Conservation (phyloP, 306 rosid species). For the Cicer pinnatifidum region DNA sequence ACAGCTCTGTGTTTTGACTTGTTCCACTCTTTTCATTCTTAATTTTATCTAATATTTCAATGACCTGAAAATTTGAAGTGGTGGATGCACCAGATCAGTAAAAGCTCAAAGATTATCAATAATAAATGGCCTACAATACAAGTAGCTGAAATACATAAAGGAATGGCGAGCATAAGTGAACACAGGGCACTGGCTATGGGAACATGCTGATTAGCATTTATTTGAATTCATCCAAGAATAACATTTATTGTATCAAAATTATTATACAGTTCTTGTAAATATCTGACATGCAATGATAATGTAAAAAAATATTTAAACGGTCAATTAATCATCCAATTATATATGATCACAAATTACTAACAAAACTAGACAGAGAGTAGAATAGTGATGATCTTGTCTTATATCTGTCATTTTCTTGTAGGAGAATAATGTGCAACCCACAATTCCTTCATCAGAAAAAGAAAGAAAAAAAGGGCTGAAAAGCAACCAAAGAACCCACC, state of each 20-base stretch:
- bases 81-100: conserved; percentile 39
- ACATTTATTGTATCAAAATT: neutral
- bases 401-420: neutral
- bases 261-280: neutral
- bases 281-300: neutral
- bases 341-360: neutral
- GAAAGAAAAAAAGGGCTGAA: neutral
- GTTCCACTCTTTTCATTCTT: conserved; percentile 61
- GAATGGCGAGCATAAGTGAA: conserved; percentile 31
- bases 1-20: conserved; percentile 45
- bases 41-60: conserved; percentile 81
- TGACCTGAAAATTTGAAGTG: conserved; percentile 63
- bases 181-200: neutral
- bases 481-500: neutral
- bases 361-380: neutral
- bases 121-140: conserved; percentile 33
- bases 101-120: conserved; percentile 12
- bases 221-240: conserved; percentile 23
- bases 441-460: neutral
- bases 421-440: neutral
- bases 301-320: neutral
- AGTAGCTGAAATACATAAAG: conserved; percentile 33
- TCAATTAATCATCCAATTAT: neutral
- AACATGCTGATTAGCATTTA: neutral
- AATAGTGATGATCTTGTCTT: neutral